Evolutionary conservation across 2,329 filamentous ascomycete species (phyloP).

Genomic region (Alternaria gaisen): DNA sequence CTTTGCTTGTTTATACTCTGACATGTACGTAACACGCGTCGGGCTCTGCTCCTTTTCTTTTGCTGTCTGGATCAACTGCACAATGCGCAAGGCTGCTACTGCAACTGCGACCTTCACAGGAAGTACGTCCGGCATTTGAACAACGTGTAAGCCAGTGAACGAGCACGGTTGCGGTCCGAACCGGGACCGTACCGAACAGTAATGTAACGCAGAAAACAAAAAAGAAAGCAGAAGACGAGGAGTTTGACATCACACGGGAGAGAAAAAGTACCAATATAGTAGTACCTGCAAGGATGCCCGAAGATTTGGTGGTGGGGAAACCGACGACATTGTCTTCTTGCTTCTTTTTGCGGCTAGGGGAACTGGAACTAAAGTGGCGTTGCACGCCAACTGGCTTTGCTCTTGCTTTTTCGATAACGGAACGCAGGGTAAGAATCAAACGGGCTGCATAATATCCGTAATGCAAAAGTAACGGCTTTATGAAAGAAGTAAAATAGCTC

Average conservation of each 20-base stretch:
- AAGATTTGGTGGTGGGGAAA: background rate
- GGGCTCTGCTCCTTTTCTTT: background rate
- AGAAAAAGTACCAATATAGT: background rate
- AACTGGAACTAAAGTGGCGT: background rate
- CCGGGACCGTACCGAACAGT: conserved; percentile 2
- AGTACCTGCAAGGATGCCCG: conserved; percentile 1
- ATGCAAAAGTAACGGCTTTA: conserved; percentile 8
- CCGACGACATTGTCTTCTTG: background rate
- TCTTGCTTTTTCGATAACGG: conserved; percentile 2
- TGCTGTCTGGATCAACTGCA: background rate
- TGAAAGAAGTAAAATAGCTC: conserved; percentile 1
- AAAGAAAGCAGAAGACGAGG: background rate
- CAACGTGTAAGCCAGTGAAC: conserved; percentile 3
- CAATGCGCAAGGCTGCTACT: conserved; percentile 1
- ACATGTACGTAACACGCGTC: background rate
- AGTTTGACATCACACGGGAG: background rate
- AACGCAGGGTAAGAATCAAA: conserved; percentile 6
- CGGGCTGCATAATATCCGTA: conserved; percentile 1
- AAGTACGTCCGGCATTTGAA: conserved; percentile 3
- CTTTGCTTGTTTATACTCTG: conserved; percentile 6
- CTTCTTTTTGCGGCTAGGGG: conserved; percentile 4
- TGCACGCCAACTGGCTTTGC: background rate
- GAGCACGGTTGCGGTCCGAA: conserved; percentile 2
- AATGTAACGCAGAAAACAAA: background rate
- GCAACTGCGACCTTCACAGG: background rate